Conservation (phyloP, 1,284 basidiomycete species). For the Trametes hirsuta region DNA sequence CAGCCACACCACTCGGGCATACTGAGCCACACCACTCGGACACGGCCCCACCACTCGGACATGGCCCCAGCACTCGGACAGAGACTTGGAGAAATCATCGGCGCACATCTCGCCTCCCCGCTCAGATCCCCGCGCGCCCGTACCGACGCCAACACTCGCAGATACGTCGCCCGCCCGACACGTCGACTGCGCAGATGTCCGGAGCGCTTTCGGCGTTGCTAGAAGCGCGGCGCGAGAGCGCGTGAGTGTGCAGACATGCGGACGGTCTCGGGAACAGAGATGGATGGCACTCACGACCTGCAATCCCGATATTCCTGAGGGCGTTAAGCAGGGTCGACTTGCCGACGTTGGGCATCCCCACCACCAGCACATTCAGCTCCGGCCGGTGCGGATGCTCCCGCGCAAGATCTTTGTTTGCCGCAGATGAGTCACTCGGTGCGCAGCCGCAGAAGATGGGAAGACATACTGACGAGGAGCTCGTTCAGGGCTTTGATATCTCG, state of each 20-base stretch:
- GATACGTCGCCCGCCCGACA: no score
- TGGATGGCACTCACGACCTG: conserved; percentile 64
- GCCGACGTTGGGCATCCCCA: conserved; percentile 99
- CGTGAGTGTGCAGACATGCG: neutral
- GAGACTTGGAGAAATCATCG: no score
- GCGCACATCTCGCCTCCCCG: no score
- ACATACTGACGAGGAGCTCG: no score
- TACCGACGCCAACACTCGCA: no score
- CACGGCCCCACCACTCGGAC: no score
- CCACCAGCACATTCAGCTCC: conserved; percentile 86
- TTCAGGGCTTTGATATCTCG: no score
- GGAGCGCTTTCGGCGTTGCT: conserved; percentile 83
- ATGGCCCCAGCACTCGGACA: no score
- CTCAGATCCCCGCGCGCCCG: no score
- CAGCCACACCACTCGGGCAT: no score
- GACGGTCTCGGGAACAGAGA: neutral
- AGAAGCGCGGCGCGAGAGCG: conserved; percentile 5
- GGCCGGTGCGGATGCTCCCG: conserved; percentile 66
- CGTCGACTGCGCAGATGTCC: conserved; percentile 90
- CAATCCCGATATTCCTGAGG: conserved; percentile 86
- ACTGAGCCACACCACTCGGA: no score
- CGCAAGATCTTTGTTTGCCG: conserved; percentile 62
- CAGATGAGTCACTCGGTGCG: neutral
- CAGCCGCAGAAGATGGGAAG: conserved; percentile 10
- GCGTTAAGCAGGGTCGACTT: conserved; percentile 95